These are phyloP conservation scores for Stachybotrys chlorohalonatus DNA, from an alignment of 2,329 filamentous ascomycete species.

Conservation along the genomic window DNA sequence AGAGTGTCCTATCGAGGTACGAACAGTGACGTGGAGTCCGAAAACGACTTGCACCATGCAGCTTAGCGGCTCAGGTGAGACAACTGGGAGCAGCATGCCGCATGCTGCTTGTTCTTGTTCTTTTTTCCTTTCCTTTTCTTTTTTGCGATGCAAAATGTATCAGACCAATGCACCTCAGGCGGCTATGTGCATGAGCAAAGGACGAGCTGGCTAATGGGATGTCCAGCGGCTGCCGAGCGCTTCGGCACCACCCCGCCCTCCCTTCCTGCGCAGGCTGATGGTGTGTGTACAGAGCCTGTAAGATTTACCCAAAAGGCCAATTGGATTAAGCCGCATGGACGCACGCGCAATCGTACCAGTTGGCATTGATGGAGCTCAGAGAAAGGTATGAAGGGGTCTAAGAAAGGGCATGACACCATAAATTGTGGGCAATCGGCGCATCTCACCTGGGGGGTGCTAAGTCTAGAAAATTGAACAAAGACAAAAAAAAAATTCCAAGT, in stretches of 20 bases:
- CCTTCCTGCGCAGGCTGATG: no score
- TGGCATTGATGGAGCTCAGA: background rate
- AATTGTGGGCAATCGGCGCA: background rate
- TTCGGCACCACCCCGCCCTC: background rate
- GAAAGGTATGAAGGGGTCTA: background rate
- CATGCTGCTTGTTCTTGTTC: background rate
- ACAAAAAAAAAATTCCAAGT: constrained; percentile 1
- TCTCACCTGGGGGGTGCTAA: background rate
- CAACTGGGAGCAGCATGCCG: no score
- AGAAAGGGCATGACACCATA: background rate
- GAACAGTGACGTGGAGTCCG: no score
- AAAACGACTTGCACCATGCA: no score
- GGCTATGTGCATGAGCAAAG: background rate
- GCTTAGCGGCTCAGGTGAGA: no score
- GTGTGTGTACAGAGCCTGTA: no score
- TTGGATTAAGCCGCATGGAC: no score
- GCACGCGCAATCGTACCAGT: no score
- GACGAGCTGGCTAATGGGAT: background rate
- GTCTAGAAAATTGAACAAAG: background rate
- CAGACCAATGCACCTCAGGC: background rate
- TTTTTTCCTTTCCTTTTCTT: background rate
- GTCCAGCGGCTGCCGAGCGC: background rate
- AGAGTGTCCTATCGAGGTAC: no score
- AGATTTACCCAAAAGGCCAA: no score
- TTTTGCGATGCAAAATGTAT: background rate